A percentile compares a stretch with the other conserved stretches of the same genome.
phyloP scores from a whole-genome alignment of 192 early-diverging fungal genomes.

The Entophlyctis helioformis region DNA sequence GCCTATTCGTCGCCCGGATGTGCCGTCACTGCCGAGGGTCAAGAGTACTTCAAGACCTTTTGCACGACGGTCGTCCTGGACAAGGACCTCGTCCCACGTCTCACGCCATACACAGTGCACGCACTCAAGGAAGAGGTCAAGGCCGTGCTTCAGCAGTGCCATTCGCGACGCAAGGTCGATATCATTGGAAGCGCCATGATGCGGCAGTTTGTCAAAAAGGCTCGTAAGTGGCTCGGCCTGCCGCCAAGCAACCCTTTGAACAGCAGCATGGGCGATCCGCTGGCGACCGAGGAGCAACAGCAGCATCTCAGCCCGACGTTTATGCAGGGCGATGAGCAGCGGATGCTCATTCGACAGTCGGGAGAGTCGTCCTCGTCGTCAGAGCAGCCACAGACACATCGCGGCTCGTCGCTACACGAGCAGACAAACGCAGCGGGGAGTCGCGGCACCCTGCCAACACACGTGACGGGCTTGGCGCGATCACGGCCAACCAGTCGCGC shows the following conservation, averaged over 20 bases:
- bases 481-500: too few species aligned
- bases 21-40: slow-evolving; percentile 19
- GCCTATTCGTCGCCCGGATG: slow-evolving; percentile 33
- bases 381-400: too few species aligned
- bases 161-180: slow-evolving; percentile 21
- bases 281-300: neutral
- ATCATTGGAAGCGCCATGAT: too few species aligned
- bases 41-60: slow-evolving; percentile 23
- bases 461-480: too few species aligned
- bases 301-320: neutral
- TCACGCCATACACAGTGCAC: slow-evolving; percentile 27
- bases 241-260: neutral
- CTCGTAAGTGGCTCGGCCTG: neutral
- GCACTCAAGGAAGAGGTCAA: slow-evolving; percentile 19
- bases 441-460: too few species aligned
- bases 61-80: slow-evolving; percentile 32
- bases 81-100: slow-evolving; percentile 24
- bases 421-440: too few species aligned
- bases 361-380: too few species aligned
- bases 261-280: neutral
- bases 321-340: neutral
- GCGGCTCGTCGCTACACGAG: too few species aligned
- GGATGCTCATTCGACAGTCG: too few species aligned
- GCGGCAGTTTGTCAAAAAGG: slow-evolving; percentile 8
- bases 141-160: slow-evolving; percentile 8